Percentiles rank a stretch among this genome's conserved stretches.
phyloP scores from a whole-genome alignment of 306 rosid genomes.

The Ormosia emarginata region DNA sequence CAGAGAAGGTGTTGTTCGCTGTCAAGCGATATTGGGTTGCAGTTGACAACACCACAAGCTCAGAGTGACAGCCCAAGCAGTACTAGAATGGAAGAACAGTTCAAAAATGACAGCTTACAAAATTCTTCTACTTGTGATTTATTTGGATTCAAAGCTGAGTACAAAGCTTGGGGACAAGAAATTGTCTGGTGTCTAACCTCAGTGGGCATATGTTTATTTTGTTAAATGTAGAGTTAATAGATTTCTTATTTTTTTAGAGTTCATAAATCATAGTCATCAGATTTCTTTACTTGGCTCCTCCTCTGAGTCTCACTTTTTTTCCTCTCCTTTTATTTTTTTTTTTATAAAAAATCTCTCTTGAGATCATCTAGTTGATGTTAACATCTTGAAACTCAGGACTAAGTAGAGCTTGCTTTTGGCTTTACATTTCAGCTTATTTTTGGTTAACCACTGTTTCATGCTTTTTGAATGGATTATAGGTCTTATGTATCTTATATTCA shows the following conservation, averaged over 20 bases:
- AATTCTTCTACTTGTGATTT: not conserved
- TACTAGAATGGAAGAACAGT: not conserved
- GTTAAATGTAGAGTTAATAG: slow-evolving; percentile 25
- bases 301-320: not conserved
- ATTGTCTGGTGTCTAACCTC: slow-evolving; percentile 7
- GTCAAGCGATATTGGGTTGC: slow-evolving; percentile 80
- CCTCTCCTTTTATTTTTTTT: not conserved
- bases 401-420: not conserved
- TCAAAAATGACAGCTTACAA: not conserved
- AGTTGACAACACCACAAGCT: slow-evolving; percentile 45
- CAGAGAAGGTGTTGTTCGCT: slow-evolving; percentile 71
- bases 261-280: slow-evolving; percentile 9
- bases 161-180: slow-evolving; percentile 10
- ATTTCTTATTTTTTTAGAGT: slow-evolving; percentile 7
- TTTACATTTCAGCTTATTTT: not conserved
- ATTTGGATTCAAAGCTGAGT: slow-evolving; percentile 5
- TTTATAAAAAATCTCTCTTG: not conserved
- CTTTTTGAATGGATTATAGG: not conserved
- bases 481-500: not conserved
- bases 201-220: slow-evolving; percentile 5
- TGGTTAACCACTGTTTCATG: not conserved
- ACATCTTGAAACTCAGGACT: not conserved
- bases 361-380: slow-evolving; percentile 1
- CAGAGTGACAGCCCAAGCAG: slow-evolving; percentile 21
- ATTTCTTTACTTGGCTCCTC: not conserved